Base-by-base conservation (phyloP, 768 basidiomycete genomes). In the Podaxis pistillaris region DNA sequence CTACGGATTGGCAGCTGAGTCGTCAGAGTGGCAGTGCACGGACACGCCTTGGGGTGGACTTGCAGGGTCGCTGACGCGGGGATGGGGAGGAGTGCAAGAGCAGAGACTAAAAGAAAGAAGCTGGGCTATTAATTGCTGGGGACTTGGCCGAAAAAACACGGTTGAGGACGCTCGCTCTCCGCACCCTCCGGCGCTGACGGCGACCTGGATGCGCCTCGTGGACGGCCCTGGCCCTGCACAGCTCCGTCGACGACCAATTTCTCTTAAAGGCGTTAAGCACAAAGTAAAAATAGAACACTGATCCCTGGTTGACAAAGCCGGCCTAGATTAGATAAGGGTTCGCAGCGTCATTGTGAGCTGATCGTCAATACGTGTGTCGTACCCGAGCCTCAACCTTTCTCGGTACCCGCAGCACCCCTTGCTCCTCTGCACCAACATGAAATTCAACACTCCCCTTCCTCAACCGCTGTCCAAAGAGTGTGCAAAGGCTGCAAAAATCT, bases 401-500 rank as follows among this genome's bases (percentile, higher is more conserved):
- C 41, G 40, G 41, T 57, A 28, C 56, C 56, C 57, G 57, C 57
- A 58, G 59, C 33, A 60, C 59, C 28, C 38, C 36, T 41, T 50
- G 24, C 53, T 51, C 36, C 60, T 65, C 60, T 65, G 28, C 61
- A 33, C 64, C 37, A 58, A 50, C 70, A 83, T 80, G 79, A 83
- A 83, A 67, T 72, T 83, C 62, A 78, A 76, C 63, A 81, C 70
- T 64, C 83, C 83, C 17, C 65, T 85, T 2, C 83, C 83, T 5
- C 83, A 84, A 71, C 77, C 83, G 3, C 78, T 96, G 40, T 85
- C 86, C 12, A 94, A 91, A 60, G 94, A 97, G 76, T 94, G 93
- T 69, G 74, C 78, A 53, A 97, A 96, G 73, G 94, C 94, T 26
- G 86, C 91, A 8, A 93, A 88, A 70, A 97, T 95, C 63, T 88